A percentile compares a stretch with the other conserved stretches of the same genome.
Evolutionary conservation across 1,139 yeast genomes (phyloP).

Genomic region (Pneumocystis sp.): DNA sequence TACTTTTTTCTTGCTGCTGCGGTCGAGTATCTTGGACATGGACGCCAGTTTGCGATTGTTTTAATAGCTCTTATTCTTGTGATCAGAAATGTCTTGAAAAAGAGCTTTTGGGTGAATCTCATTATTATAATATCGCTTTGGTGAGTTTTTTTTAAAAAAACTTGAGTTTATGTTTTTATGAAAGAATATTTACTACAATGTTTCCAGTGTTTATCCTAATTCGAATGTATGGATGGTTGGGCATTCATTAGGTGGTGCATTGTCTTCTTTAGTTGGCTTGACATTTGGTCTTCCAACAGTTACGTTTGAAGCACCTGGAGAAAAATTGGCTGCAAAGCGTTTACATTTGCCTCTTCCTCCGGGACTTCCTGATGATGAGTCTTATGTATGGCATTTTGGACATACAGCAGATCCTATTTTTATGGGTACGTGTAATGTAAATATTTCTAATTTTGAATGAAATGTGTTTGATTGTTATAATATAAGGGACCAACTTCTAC

Average conservation of each 20-base stretch:
- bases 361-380: conserved; percentile 63
- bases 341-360: conserved; percentile 89
- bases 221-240: conserved; percentile 80
- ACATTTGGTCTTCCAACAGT: conserved; percentile 86
- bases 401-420: conserved; percentile 94
- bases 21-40: conserved; percentile 84
- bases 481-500: conserved; percentile 63
- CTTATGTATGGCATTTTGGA: conserved; percentile 88
- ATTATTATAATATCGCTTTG: conserved; percentile 68
- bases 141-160: background rate
- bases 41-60: conserved; percentile 92
- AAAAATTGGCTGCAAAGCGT: conserved; percentile 63
- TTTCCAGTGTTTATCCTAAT: conserved; percentile 50
- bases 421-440: conserved; percentile 76
- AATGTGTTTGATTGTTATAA: background rate
- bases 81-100: conserved; percentile 73
- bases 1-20: conserved; percentile 89
- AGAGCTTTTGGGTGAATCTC: conserved; percentile 57
- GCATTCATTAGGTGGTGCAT: conserved; percentile 87
- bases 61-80: conserved; percentile 71
- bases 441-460: background rate
- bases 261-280: conserved; percentile 67
- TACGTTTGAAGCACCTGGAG: conserved; percentile 90
- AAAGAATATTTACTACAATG: conserved; percentile 56
- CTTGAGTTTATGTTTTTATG: background rate